Conservation (phyloP, 225 moss, liverwort and hornwort genomes). For the Ulota crispa region DNA sequence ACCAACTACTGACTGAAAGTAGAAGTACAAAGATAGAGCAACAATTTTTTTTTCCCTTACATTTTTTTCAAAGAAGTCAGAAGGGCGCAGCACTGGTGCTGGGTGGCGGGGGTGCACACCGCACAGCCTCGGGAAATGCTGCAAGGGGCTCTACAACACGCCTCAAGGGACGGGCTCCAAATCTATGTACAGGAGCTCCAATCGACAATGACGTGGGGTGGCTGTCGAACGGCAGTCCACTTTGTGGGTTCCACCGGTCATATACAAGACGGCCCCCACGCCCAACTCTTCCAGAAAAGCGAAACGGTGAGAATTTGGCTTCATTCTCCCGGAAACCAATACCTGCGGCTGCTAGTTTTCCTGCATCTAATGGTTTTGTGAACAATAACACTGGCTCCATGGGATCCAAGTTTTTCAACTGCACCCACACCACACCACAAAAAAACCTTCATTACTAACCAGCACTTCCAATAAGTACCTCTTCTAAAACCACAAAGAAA, state of each 20-base stretch:
- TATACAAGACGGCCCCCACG: slow-evolving; percentile 98
- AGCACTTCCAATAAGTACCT: neutral
- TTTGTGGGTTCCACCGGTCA: slow-evolving; percentile 94
- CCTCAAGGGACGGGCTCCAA: slow-evolving; percentile 71
- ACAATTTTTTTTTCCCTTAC: neutral
- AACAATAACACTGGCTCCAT: slow-evolving; percentile 96
- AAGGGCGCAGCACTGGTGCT: slow-evolving; percentile 47
- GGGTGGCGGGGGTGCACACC: slow-evolving; percentile 44
- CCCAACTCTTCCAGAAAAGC: slow-evolving; percentile 82
- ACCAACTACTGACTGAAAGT: neutral
- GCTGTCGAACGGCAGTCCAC: slow-evolving; percentile 73
- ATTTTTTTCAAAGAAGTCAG: slow-evolving; percentile 29
- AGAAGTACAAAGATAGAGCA: neutral
- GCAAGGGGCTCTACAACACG: slow-evolving; percentile 52
- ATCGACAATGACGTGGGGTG: slow-evolving; percentile 52
- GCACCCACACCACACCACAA: slow-evolving; percentile 19
- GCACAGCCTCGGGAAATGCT: slow-evolving; percentile 32
- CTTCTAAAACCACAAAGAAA: no score
- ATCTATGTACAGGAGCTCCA: slow-evolving; percentile 78
- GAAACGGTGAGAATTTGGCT: slow-evolving; percentile 51
- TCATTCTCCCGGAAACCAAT: slow-evolving; percentile 65
- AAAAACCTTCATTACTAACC: neutral
- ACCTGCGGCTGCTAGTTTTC: slow-evolving; percentile 80
- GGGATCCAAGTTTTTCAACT: slow-evolving; percentile 84
- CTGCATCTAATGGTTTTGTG: slow-evolving; percentile 88